Evolutionary conservation across 78 protist species (phyloP).

Genomic region (Chrysochromulina tobinii): DNA sequence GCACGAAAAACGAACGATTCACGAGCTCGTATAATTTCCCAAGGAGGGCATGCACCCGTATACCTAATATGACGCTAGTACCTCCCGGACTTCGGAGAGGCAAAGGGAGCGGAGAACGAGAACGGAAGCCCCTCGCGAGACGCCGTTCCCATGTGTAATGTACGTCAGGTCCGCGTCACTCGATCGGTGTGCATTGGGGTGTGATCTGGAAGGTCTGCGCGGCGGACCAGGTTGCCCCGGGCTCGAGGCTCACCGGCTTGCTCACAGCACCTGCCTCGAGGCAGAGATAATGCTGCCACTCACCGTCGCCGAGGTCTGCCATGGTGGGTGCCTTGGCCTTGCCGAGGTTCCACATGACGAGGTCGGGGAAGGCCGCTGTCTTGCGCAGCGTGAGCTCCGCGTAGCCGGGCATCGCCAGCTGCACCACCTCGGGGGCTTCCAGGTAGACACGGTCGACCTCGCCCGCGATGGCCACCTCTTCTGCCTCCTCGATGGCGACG

Average conservation of each 20-base stretch:
- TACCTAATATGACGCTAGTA: no score
- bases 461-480: neutral
- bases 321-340: neutral
- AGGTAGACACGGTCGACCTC: conserved; percentile 31
- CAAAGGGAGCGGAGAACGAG: no score
- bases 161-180: no score
- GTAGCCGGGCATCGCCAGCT: neutral
- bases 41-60: no score
- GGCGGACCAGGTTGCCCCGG: no score
- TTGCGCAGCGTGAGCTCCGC: neutral
- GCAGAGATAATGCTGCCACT: conserved; percentile 14
- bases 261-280: neutral
- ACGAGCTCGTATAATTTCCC: no score
- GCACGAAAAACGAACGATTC: no score
- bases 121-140: no score
- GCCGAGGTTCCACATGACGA: conserved; percentile 12
- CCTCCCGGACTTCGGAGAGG: no score
- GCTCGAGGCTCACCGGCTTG: neutral
- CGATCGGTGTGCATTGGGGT: no score
- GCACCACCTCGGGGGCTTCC: neutral
- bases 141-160: no score
- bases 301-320: neutral
- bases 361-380: neutral
- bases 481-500: neutral
- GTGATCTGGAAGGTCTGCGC: no score